Base-by-base conservation (phyloP, 2,329 filamentous ascomycete genomes). In the Aspergillus niger region DNA sequence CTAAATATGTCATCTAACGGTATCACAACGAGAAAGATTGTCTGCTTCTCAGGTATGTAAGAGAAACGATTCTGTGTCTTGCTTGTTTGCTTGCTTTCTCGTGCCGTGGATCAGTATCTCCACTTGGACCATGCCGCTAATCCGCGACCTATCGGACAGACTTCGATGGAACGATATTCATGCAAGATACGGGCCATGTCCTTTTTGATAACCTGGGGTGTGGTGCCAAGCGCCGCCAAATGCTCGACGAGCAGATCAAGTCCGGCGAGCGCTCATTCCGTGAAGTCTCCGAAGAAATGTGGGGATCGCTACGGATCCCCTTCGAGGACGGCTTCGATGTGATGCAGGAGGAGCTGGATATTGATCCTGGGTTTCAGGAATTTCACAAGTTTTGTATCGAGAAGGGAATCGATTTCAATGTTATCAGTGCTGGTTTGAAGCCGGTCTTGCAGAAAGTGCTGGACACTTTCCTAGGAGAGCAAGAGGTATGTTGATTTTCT, bases 111-210 rank as follows among this genome's bases (percentile, higher is more conserved):
- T 38, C 22, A 39, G 38, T n/a, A 30, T n/a, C 36, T 17, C 53
- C 28, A 51, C 43, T 32, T 8, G 24, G 28, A 53, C 53, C 15
- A 17, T 54, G 44, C 17, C 32, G 44, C 57, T 66, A 63, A 67
- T 55, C 49, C 44, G 59, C 60, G 24, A 5, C 17, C 11, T 20
- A 52, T 36, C 32, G 32, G 32, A 36, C 57, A 88, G 86, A 90
- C 74, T 90, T 90, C 67, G 87, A 90, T 72, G 87, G 87, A 63
- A 90, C 87, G 3, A 90, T 90, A 64, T 89, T 89, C 79, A 87
- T 88, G 82, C 86, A 89, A 80, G 86, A 89, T 67, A 89, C 85
- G 1, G 88, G 88, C 48, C 87, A 90, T 71, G 83, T 89, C 65
- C 83, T 90, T 53, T 88, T 89, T 74, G 86, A 89, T 71, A 80